Evolutionary conservation across 2,329 filamentous ascomycete genomes (phyloP), one percentile per base, ranked within the genome.

Genomic region (Ophiognomonia clavigignenti-juglandacearum): DNA sequence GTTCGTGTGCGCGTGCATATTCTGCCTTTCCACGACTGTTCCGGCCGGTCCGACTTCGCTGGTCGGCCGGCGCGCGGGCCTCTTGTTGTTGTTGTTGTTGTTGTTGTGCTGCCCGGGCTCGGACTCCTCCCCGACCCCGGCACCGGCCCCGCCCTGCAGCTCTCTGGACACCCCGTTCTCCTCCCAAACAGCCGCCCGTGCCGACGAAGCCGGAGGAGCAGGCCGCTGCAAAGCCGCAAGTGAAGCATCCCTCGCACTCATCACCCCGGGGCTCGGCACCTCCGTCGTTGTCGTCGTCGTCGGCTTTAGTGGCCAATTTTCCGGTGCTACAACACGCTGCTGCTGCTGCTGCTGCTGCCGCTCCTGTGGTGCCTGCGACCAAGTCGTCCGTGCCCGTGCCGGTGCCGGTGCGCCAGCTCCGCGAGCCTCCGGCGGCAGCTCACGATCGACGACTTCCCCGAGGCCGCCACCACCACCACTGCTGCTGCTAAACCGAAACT

Each of bases 171-270:
- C 29, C 32, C 32, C n/a, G 5, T 1, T 16, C 9, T 32, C 19
- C 10, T 23, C 27, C 10, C 26, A 3, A 26, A 34, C 40, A 11
- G 40, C 29, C n/a, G 29, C 29, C 27, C 20, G 10, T 35, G 40
- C 26, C n/a, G n/a, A n/a, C n/a, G n/a, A n/a, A n/a, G n/a, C n/a
- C n/a, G n/a, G n/a, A 16, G 29, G 29, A 10, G 20, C 20, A 14
- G 40, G 29, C 20, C 29, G 29, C 19, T 35, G 29, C 39, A 37
- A 14, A 22, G 18, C 35, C 19, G 35, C 35, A 3, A 42, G 20
- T 16, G 42, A 38, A 16, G 39, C 39, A 31, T 41, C 29, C 18
- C 43, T 45, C 18, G 24, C 43, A 31, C 34, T 24, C 19, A 39
- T 10, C 10, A 13, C 35, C 18, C 6, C 22, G 8, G 14, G 13